phyloP scores from a whole-genome alignment of 2,329 filamentous ascomycete genomes.

The Penicillium sp. region DNA sequence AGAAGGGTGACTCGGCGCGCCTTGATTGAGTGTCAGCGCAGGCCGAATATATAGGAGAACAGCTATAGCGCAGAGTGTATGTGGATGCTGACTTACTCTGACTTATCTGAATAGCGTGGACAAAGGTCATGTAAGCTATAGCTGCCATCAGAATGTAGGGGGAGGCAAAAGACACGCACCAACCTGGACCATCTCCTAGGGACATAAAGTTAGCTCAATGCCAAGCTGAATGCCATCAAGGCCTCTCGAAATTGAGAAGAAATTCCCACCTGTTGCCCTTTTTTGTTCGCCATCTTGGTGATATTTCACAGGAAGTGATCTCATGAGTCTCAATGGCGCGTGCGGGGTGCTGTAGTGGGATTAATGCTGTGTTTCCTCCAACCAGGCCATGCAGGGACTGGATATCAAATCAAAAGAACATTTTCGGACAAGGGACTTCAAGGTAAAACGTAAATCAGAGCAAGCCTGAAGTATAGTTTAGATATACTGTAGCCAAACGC shows the following conservation, averaged over 20 bases:
- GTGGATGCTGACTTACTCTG: slow-evolving; percentile 21
- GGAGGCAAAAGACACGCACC: slow-evolving; percentile 65
- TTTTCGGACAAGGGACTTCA: background rate
- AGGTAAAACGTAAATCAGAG: background rate
- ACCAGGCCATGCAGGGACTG: slow-evolving; percentile 15
- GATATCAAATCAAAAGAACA: slow-evolving; percentile 2
- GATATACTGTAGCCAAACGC: background rate
- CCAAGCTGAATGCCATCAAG: background rate
- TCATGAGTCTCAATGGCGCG: slow-evolving; percentile 17
- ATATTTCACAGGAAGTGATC: slow-evolving; percentile 16
- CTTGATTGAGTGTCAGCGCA: slow-evolving; percentile 30
- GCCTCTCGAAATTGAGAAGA: background rate
- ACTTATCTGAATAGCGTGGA: slow-evolving; percentile 18
- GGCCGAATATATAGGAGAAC: background rate
- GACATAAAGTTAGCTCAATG: slow-evolving; percentile 14
- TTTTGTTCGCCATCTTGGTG: slow-evolving; percentile 47
- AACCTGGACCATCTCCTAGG: slow-evolving; percentile 99
- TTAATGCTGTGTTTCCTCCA: slow-evolving; percentile 13
- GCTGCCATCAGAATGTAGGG: slow-evolving; percentile 32
- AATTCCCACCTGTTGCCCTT: slow-evolving; percentile 68
- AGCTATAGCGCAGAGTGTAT: background rate
- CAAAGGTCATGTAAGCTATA: slow-evolving; percentile 21
- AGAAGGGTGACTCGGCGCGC: slow-evolving; percentile 88
- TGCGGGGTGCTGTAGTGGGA: slow-evolving; percentile 22
- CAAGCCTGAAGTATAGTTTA: background rate